These are phyloP conservation scores for Arabidopsis lyrata DNA, from an alignment of 441 rosid genomes.

Conservation along the genomic window DNA sequence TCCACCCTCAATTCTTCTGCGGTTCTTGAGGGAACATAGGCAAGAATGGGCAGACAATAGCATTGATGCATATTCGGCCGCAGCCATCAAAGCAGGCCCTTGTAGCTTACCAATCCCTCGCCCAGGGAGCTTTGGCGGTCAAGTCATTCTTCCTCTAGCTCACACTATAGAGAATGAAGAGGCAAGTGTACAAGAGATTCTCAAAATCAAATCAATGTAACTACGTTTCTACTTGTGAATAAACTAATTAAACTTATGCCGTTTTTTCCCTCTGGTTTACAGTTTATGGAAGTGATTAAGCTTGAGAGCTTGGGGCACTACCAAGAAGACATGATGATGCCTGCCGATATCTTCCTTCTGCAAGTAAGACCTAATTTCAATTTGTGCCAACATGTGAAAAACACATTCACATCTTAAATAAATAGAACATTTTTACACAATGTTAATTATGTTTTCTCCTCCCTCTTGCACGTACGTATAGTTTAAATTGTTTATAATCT, in stretches of 20 bases:
- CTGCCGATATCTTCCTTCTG: constrained; percentile 68
- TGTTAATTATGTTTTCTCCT: no score
- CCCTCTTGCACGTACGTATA: no score
- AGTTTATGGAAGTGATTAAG: constrained; percentile 81
- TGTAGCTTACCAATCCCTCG: constrained; percentile 64
- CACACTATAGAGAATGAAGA: constrained; percentile 79
- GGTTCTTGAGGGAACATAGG: constrained; percentile 77
- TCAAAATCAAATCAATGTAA: background rate
- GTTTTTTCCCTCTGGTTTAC: constrained; percentile 12
- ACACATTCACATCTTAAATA: background rate
- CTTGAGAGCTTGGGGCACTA: constrained; percentile 74
- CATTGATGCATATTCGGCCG: constrained; percentile 77
- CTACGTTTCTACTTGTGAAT: background rate
- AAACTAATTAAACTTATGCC: background rate
- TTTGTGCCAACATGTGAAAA: background rate
- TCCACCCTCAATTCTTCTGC: constrained; percentile 69
- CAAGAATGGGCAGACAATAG: constrained; percentile 85
- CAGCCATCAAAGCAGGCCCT: constrained; percentile 69
- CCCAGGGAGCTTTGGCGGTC: constrained; percentile 71
- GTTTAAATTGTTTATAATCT: no score
- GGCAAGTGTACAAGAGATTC: constrained; percentile 41
- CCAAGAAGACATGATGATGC: constrained; percentile 75
- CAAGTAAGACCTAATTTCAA: constrained; percentile 53
- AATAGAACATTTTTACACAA: background rate
- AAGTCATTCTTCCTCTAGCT: constrained; percentile 79